phyloP scores from a whole-genome alignment of 129 eudicot species.

The Flaveria robusta region DNA sequence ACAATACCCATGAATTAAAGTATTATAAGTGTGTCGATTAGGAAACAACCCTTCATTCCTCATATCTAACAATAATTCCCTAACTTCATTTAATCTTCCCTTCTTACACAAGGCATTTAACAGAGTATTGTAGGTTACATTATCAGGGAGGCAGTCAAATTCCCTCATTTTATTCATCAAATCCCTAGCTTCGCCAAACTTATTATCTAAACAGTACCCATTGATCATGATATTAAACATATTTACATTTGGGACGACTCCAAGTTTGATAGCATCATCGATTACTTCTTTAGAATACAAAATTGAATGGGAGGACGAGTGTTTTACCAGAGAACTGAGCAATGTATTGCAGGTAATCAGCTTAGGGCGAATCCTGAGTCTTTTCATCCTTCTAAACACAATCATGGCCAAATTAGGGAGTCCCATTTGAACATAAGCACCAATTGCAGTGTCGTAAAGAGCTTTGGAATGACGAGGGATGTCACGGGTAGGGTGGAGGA shows the following conservation, averaged over 20 bases:
- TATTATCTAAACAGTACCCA: slow-evolving; percentile 57
- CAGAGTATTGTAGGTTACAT: slow-evolving; percentile 75
- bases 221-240: slow-evolving; percentile 72
- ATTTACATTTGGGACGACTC: slow-evolving; percentile 53
- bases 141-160: slow-evolving; percentile 61
- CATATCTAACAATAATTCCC: slow-evolving; percentile 68
- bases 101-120: slow-evolving; percentile 62
- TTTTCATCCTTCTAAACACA: slow-evolving; percentile 74
- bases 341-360: slow-evolving; percentile 62
- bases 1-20: slow-evolving; percentile 73
- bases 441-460: slow-evolving; percentile 63
- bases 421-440: slow-evolving; percentile 58
- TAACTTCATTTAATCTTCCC: slow-evolving; percentile 55
- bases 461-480: slow-evolving; percentile 50
- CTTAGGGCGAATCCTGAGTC: slow-evolving; percentile 47
- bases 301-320: slow-evolving; percentile 40
- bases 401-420: slow-evolving; percentile 54
- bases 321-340: slow-evolving; percentile 61
- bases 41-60: slow-evolving; percentile 60
- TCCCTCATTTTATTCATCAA: slow-evolving; percentile 58
- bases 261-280: slow-evolving; percentile 50
- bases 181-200: slow-evolving; percentile 57
- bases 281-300: slow-evolving; percentile 50
- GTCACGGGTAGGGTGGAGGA: slow-evolving; percentile 52
- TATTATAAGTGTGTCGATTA: slow-evolving; percentile 69